Conservation (phyloP, 2,329 filamentous ascomycete genomes). For the Calonectria henricotiae region DNA sequence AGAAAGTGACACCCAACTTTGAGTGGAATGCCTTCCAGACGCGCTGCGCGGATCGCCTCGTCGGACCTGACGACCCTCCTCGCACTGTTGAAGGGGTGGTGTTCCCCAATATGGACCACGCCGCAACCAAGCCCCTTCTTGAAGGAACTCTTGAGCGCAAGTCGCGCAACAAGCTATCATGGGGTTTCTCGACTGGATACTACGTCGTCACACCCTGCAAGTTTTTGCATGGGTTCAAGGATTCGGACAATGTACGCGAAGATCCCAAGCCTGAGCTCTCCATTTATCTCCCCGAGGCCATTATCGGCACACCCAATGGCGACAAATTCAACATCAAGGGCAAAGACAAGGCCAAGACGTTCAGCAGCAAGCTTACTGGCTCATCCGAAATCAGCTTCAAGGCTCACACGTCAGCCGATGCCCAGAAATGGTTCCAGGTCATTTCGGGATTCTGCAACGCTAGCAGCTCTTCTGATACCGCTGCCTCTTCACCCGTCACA, state of each 20-base stretch:
- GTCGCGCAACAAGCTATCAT: constrained; percentile 85
- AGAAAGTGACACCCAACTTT: constrained; percentile 86
- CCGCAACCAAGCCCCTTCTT: constrained; percentile 84
- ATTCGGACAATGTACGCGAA: constrained; percentile 80
- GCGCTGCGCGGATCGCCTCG: constrained; percentile 80
- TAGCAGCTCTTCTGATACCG: constrained; percentile 57
- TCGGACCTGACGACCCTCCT: constrained; percentile 83
- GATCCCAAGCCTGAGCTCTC: constrained; percentile 90
- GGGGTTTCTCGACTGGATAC: constrained; percentile 85
- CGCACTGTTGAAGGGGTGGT: constrained; percentile 81
- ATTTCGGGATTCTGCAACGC: constrained; percentile 76
- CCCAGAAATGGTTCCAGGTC: constrained; percentile 87
- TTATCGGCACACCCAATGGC: constrained; percentile 80
- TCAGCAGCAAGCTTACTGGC: constrained; percentile 87
- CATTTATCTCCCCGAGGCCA: constrained; percentile 92
- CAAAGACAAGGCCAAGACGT: constrained; percentile 87
- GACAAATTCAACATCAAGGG: constrained; percentile 96
- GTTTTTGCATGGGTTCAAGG: constrained; percentile 97
- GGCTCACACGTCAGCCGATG: constrained; percentile 85
- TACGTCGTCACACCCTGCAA: constrained; percentile 92
- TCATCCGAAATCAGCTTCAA: constrained; percentile 89
- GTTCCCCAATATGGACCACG: constrained; percentile 93
- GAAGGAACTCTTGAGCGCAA: constrained; percentile 93
- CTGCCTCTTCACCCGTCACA: constrained; percentile 47
- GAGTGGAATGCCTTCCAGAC: constrained; percentile 91